Percentiles rank a stretch among this genome's conserved stretches.
These are phyloP conservation scores for Fusarium sp. DNA, from an alignment of 2,329 filamentous ascomycete species.

Conservation along the genomic window DNA sequence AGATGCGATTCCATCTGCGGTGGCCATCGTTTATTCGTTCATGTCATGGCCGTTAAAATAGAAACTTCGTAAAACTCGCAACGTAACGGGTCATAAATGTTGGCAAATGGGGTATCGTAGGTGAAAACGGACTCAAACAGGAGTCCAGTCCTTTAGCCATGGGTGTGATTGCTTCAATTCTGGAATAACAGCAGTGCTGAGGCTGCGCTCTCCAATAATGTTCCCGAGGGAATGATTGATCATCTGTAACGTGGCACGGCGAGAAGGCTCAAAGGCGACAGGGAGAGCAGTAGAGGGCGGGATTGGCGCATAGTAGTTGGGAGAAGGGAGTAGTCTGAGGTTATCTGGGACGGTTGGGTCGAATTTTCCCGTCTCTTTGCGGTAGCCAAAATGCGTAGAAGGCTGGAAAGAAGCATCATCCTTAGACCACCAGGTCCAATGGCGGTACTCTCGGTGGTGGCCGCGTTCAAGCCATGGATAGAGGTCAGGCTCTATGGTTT, in stretches of 20 bases:
- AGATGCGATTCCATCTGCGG: conserved; percentile 11
- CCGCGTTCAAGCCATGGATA: conserved; percentile 49
- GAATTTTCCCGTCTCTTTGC: conserved; percentile 35
- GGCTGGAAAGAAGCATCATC: conserved; percentile 33
- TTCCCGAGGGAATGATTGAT: conserved; percentile 47
- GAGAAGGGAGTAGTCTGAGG: conserved; percentile 32
- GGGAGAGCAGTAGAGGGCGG: conserved; percentile 29
- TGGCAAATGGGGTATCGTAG: conserved; percentile 6
- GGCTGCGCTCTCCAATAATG: conserved; percentile 46
- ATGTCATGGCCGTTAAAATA: conserved; percentile 29
- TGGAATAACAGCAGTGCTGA: conserved; percentile 43
- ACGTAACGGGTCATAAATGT: conserved; percentile 11
- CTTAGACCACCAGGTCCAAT: conserved; percentile 49
- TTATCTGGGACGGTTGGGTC: conserved; percentile 35
- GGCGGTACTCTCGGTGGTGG: conserved; percentile 43
- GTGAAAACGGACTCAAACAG: conserved; percentile 24
- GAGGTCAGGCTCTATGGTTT: conserved; percentile 44
- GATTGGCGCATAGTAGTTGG: conserved; percentile 25
- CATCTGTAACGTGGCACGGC: conserved; percentile 45
- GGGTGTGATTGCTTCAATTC: conserved; percentile 40
- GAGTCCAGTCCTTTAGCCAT: conserved; percentile 45
- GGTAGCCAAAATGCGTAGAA: conserved; percentile 36
- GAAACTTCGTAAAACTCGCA: not conserved
- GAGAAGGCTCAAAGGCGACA: conserved; percentile 37
- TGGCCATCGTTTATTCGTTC: conserved; percentile 30